Base-by-base conservation (phyloP, 192 early-diverging fungal genomes). In the Phycomyces nitens region DNA sequence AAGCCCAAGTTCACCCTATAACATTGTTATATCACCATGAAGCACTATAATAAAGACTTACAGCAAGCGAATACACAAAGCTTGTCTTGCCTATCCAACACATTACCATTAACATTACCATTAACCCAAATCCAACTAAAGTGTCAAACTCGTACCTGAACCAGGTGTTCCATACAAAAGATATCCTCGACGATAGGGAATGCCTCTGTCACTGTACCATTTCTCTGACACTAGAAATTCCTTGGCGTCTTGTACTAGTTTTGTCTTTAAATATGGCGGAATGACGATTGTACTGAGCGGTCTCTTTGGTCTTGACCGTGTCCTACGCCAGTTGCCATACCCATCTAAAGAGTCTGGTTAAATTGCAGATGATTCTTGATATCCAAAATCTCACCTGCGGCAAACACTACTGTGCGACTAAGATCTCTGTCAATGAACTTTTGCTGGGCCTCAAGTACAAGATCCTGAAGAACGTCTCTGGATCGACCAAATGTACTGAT, bases 141-240 rank as follows among this genome's bases (percentile, higher is more conserved):
- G n/a, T n/a, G n/a, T n/a, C n/a, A n/a, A n/a, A n/a, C 21, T 24
- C 9, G 7, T 43, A 10, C 71, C 72, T 22, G 84, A 85, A 59
- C 88, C 89, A 27, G 89, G 89, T n/a, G 75, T 63, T 15, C 89
- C 89, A 60, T 88, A 87, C 16, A 91, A 62, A 16, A 89, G 60
- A 61, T 86, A 79, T 0, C 89, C 88, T 39, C 87, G 63, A 42
- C 89, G 62, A 62, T 87, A 89, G 2, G 89, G 86, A 40, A 90
- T 77, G 0, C 85, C 82, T 20, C 76, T 73, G 29, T 82, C 70
- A 0, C 66, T 44, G 51, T 88, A 88, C 84, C 84, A 88, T 9
- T 78, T 64, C 42, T 85, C 80, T 3, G 80, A 77, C 4, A 64
- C 60, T 52, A 87, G 68, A 41, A 87, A 88, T 38, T 80, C 74